Evolutionary conservation across 768 basidiomycete genomes (phyloP).

Genomic region (Lactifluus rugatus): DNA sequence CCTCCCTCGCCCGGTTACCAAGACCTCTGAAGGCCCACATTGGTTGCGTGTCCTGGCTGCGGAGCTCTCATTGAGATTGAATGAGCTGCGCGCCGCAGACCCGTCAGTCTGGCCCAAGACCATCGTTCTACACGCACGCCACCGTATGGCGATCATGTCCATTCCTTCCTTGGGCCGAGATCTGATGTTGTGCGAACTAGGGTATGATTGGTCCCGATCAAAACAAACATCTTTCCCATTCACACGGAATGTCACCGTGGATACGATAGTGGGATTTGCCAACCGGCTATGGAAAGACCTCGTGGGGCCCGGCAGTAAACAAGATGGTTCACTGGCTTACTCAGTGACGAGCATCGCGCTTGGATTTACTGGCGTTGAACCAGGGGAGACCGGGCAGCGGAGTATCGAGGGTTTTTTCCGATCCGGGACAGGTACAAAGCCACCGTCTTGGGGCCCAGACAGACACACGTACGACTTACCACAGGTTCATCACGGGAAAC

Average conservation of each 20-base stretch:
- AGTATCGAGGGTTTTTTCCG: constrained; percentile 84
- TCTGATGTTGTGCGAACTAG: background rate
- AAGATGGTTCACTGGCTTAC: constrained; percentile 32
- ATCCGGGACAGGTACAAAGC: constrained; percentile 21
- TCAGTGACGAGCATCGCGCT: constrained; percentile 67
- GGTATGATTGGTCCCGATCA: constrained; percentile 26
- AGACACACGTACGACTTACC: background rate
- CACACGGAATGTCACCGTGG: constrained; percentile 59
- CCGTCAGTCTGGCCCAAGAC: constrained; percentile 89
- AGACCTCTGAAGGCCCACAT: constrained; percentile 64
- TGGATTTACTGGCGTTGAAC: constrained; percentile 70
- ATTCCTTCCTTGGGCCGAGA: background rate
- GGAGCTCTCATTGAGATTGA: constrained; percentile 77
- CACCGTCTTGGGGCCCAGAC: background rate
- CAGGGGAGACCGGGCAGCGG: constrained; percentile 67
- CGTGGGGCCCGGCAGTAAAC: constrained; percentile 35
- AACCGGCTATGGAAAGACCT: constrained; percentile 84
- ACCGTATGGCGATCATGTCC: constrained; percentile 36
- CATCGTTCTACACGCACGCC: constrained; percentile 66
- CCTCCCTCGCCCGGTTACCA: constrained; percentile 66
- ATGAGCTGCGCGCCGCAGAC: constrained; percentile 63
- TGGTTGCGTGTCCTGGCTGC: constrained; percentile 91
- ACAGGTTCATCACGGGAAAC: constrained; percentile 19
- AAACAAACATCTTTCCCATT: constrained; percentile 88
- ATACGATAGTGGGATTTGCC: constrained; percentile 64